Evolutionary conservation across 495 filamentous ascomycete species (phyloP).

Genomic region (Aeminium ludgeri): DNA sequence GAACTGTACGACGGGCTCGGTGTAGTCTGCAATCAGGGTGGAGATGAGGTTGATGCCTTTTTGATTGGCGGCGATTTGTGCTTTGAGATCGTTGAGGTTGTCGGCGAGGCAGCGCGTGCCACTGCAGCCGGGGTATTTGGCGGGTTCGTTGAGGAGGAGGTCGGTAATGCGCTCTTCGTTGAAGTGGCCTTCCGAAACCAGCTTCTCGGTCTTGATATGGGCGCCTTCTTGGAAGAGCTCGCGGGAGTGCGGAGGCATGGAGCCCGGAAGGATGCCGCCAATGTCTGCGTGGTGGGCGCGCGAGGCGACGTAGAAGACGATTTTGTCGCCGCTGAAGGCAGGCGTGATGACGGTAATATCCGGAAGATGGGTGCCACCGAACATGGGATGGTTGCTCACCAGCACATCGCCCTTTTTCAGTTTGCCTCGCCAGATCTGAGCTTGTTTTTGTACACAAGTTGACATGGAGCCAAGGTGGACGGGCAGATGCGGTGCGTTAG

Average conservation of each 20-base stretch:
- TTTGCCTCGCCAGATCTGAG: constrained; percentile 81
- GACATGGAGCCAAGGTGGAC: constrained; percentile 91
- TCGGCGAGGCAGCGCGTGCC: constrained; percentile 83
- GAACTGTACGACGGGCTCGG: constrained; percentile 77
- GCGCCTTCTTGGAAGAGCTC: constrained; percentile 93
- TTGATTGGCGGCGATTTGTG: constrained; percentile 89
- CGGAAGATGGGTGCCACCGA: constrained; percentile 72
- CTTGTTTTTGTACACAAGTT: constrained; percentile 84
- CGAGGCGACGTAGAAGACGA: constrained; percentile 93
- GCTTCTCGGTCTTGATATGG: constrained; percentile 81
- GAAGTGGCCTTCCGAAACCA: constrained; percentile 79
- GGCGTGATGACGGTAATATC: constrained; percentile 93
- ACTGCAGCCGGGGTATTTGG: constrained; percentile 69
- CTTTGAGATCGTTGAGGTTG: constrained; percentile 91
- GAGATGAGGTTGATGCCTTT: constrained; percentile 88
- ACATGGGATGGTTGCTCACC: constrained; percentile 90
- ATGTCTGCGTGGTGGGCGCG: constrained; percentile 95
- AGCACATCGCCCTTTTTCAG: constrained; percentile 84
- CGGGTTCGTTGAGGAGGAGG: constrained; percentile 67
- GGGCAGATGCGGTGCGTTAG: constrained; percentile 87
- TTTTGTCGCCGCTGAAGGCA: constrained; percentile 71
- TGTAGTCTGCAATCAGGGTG: constrained; percentile 72
- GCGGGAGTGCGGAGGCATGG: constrained; percentile 88
- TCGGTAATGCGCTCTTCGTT: constrained; percentile 76
- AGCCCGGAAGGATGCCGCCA: constrained; percentile 85